Evolutionary conservation across 179 eudicot genomes (phyloP).

Genomic region (Spergularia azorica): DNA sequence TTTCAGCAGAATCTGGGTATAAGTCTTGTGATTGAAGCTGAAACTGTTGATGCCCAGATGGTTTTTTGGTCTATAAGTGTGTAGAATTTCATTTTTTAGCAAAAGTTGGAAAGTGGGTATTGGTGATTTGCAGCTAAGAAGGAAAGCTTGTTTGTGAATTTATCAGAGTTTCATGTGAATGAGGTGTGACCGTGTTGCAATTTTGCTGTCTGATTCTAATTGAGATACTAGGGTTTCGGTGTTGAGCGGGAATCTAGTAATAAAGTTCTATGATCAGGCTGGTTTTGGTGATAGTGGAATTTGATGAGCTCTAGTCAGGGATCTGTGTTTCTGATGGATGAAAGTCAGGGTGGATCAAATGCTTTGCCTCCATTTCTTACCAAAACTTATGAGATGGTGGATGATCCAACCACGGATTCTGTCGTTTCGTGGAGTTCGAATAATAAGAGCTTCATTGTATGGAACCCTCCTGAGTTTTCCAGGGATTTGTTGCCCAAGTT

Average conservation of each 20-base stretch:
- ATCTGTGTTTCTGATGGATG: slow-evolving; percentile 55
- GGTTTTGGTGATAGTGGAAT: slow-evolving; percentile 23
- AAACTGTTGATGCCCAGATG: not conserved
- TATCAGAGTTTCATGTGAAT: not conserved
- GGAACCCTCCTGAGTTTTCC: slow-evolving; percentile 70
- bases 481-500: slow-evolving; percentile 66
- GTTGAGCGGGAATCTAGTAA: not conserved
- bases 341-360: slow-evolving; percentile 52
- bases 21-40: not conserved
- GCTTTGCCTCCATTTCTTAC: slow-evolving; percentile 73
- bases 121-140: slow-evolving; percentile 1
- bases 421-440: slow-evolving; percentile 72
- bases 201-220: not conserved
- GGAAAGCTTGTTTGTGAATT: not conserved
- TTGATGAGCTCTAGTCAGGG: slow-evolving; percentile 24
- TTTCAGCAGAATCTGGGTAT: slow-evolving; percentile 15
- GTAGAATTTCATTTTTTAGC: not conserved
- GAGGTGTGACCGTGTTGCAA: not conserved
- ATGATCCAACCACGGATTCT: slow-evolving; percentile 61
- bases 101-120: slow-evolving; percentile 22
- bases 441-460: slow-evolving; percentile 69
- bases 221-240: slow-evolving; percentile 9
- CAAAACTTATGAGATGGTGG: slow-evolving; percentile 90
- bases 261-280: slow-evolving; percentile 16
- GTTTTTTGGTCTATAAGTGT: not conserved